phyloP scores from a whole-genome alignment of 2,329 filamentous ascomycete genomes.

The Ophiostoma ulmi region DNA sequence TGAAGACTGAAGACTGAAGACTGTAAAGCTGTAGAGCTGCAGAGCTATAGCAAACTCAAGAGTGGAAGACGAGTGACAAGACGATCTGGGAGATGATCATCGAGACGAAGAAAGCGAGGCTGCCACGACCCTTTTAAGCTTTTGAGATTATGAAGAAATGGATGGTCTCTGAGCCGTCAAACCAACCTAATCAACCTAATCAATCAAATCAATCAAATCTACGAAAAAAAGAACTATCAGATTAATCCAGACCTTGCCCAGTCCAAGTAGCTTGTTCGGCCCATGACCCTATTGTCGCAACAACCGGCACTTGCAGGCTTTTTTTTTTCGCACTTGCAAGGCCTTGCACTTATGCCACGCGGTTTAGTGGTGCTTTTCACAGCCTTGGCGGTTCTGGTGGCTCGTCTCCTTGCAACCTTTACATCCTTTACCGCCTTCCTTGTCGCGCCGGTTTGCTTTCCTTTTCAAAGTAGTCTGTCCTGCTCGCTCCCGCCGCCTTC shows the following conservation, averaged over 20 bases:
- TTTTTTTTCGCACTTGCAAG: background rate
- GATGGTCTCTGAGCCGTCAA: background rate
- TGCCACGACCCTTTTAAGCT: background rate
- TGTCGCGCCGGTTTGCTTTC: no score
- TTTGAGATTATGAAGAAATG: background rate
- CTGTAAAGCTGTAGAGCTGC: background rate
- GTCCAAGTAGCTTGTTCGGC: background rate
- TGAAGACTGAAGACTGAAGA: background rate
- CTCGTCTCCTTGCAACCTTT: background rate
- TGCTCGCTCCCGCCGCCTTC: background rate
- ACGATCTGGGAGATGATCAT: background rate
- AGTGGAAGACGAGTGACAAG: background rate
- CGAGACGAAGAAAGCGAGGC: background rate
- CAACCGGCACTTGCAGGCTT: background rate
- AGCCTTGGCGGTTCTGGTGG: background rate
- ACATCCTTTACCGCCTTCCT: background rate
- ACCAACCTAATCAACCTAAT: no score
- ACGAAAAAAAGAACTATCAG: no score
- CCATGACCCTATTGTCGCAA: conserved; percentile 3
- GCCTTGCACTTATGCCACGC: background rate
- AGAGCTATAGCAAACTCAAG: background rate
- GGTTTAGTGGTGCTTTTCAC: background rate
- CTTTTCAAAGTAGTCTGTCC: background rate
- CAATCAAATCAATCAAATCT: no score
- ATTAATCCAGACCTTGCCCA: no score